phyloP scores from a whole-genome alignment of 805 yeast species.

The Starmerella sp. region DNA sequence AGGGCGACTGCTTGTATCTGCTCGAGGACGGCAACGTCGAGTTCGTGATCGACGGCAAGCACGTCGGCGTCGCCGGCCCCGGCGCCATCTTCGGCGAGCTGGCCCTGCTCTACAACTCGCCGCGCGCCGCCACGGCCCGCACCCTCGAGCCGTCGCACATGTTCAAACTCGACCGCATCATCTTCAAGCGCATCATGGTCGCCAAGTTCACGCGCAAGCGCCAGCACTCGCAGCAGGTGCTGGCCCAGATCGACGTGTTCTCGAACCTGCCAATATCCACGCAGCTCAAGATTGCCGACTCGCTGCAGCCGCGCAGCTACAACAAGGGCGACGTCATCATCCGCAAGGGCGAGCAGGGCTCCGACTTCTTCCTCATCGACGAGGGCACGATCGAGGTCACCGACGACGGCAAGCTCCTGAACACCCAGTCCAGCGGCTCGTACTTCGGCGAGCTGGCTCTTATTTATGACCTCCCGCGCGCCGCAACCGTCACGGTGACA shows the following conservation, averaged over 20 bases:
- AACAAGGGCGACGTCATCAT: constrained; percentile 65
- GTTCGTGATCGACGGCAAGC: constrained; percentile 56
- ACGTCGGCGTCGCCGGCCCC: constrained; percentile 64
- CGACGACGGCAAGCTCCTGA: constrained; percentile 46
- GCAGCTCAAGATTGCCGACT: constrained; percentile 88
- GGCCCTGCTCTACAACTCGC: constrained; percentile 94
- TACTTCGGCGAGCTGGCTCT: constrained; percentile 96
- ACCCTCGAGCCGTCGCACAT: constrained; percentile 61
- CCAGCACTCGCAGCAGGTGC: constrained; percentile 76
- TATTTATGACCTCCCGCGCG: constrained; percentile 82
- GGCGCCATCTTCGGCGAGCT: constrained; percentile 94
- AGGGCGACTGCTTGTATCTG: constrained; percentile 84
- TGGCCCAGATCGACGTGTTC: constrained; percentile 76
- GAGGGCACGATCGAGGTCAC: constrained; percentile 72
- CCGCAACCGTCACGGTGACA: constrained; percentile 78
- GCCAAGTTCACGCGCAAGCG: constrained; percentile 88
- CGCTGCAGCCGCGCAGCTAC: constrained; percentile 67
- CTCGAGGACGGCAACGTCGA: constrained; percentile 79
- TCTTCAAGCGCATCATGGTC: constrained; percentile 81
- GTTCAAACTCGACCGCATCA: constrained; percentile 89
- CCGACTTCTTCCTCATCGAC: constrained; percentile 62
- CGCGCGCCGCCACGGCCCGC: constrained; percentile 89
- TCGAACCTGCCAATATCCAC: constrained; percentile 63
- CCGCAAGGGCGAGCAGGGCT: constrained; percentile 77
- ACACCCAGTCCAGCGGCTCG: constrained; percentile 61